Conservation (phyloP, 2,329 filamentous ascomycete genomes). For the Colletotrichum liriopes region DNA sequence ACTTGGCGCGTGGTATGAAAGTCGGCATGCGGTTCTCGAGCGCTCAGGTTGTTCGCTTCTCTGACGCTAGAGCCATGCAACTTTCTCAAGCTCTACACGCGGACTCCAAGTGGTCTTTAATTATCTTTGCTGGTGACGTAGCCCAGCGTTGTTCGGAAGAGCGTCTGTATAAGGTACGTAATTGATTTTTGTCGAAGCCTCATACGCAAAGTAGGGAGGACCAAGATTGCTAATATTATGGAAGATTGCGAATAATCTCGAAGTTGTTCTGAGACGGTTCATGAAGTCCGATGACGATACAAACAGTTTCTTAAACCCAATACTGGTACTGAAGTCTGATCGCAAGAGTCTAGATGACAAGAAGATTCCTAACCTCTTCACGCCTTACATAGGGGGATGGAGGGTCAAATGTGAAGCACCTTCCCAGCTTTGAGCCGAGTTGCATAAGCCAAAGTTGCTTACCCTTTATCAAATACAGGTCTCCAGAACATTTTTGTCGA, state of each 20-base stretch:
- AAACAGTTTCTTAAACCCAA: background rate
- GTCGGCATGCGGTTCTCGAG: constrained; percentile 72
- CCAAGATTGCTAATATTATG: background rate
- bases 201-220: no score
- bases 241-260: constrained; percentile 4
- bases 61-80: constrained; percentile 72
- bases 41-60: constrained; percentile 72
- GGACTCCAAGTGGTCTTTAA: constrained; percentile 60
- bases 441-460: background rate
- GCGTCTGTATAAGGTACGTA: constrained; percentile 4
- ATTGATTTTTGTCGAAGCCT: background rate
- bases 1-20: constrained; percentile 58
- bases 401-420: constrained; percentile 12
- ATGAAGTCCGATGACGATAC: no score
- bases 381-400: background rate
- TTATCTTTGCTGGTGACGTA: constrained; percentile 18
- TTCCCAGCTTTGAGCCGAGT: background rate
- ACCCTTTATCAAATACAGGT: background rate
- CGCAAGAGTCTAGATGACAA: constrained; percentile 12
- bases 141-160: background rate
- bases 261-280: background rate
- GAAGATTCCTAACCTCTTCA: constrained; percentile 21
- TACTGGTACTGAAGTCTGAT: constrained; percentile 25
- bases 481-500: constrained; percentile 69
- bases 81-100: constrained; percentile 66